Percentiles rank a stretch among this genome's conserved stretches.
Evolutionary conservation across 163 green algal species (phyloP).

Genomic region (Trebouxia gelatinosa): DNA sequence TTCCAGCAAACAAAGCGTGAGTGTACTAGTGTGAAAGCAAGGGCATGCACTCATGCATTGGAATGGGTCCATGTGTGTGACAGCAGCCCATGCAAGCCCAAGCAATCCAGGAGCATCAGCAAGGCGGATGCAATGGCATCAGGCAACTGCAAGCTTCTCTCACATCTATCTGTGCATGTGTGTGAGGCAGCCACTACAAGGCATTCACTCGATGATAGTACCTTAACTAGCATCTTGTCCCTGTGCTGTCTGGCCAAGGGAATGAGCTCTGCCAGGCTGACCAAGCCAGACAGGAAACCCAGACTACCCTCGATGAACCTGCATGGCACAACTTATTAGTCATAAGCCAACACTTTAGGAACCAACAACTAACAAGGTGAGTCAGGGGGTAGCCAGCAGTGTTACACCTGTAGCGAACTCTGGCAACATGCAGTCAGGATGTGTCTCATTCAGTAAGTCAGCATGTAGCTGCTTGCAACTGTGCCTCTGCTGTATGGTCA

Average conservation of each 20-base stretch:
- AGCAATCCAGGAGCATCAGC: no score
- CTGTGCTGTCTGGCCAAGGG: constrained; percentile 36
- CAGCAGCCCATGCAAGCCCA: no score
- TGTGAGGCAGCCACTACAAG: neutral
- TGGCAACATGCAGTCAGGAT: neutral
- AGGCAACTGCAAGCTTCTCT: neutral
- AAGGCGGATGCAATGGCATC: neutral
- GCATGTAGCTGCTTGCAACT: no score
- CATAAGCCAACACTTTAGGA: no score
- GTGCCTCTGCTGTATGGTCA: no score
- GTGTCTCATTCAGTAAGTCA: neutral
- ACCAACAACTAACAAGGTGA: no score
- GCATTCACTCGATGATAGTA: neutral
- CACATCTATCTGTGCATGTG: neutral
- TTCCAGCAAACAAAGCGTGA: no score
- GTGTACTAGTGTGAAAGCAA: no score
- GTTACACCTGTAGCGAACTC: neutral
- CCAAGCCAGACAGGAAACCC: constrained; percentile 45
- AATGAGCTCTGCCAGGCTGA: constrained; percentile 42
- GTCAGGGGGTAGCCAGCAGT: neutral
- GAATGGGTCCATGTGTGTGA: no score
- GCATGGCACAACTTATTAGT: neutral
- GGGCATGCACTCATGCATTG: no score
- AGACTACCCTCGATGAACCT: constrained; percentile 40
- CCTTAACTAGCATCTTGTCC: constrained; percentile 42